Percentiles rank a stretch among this genome's conserved stretches.
These are phyloP conservation scores for Emiliania huxleyi DNA, from an alignment of 78 protist genomes.

Conservation along the genomic window DNA sequence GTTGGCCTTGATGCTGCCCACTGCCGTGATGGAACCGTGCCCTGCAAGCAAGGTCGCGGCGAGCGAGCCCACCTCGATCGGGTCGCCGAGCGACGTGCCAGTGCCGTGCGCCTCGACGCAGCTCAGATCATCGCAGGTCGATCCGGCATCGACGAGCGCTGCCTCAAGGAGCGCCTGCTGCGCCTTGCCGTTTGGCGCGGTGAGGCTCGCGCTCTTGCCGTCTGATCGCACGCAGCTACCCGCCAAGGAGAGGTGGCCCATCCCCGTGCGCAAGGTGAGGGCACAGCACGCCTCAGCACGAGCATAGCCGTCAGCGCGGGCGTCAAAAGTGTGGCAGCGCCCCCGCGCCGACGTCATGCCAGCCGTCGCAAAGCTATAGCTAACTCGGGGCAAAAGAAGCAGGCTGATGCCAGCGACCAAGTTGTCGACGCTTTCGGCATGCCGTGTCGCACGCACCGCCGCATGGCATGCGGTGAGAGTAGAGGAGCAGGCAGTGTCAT, in stretches of 20 bases:
- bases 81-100: slow-evolving; percentile 71
- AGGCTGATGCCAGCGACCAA: neutral
- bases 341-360: slow-evolving; percentile 66
- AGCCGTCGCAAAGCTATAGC: slow-evolving; percentile 33
- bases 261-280: neutral
- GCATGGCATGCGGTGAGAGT: neutral
- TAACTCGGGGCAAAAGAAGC: neutral
- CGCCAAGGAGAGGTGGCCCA: no score
- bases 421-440: neutral
- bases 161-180: slow-evolving; percentile 57
- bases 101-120: neutral
- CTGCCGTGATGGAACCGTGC: neutral
- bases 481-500: neutral
- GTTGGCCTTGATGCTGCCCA: slow-evolving; percentile 68
- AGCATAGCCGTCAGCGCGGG: slow-evolving; percentile 81
- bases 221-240: slow-evolving; percentile 26
- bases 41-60: neutral
- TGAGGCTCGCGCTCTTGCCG: slow-evolving; percentile 62
- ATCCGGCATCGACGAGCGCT: slow-evolving; percentile 38
- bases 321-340: slow-evolving; percentile 70
- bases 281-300: slow-evolving; percentile 75
- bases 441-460: neutral
- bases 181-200: slow-evolving; percentile 66
- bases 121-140: slow-evolving; percentile 33
- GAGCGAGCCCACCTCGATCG: slow-evolving; percentile 45